Percentiles rank a stretch among this genome's conserved stretches.
phyloP scores from a whole-genome alignment of 2,329 filamentous ascomycete genomes.

The Anthostomella pinea region DNA sequence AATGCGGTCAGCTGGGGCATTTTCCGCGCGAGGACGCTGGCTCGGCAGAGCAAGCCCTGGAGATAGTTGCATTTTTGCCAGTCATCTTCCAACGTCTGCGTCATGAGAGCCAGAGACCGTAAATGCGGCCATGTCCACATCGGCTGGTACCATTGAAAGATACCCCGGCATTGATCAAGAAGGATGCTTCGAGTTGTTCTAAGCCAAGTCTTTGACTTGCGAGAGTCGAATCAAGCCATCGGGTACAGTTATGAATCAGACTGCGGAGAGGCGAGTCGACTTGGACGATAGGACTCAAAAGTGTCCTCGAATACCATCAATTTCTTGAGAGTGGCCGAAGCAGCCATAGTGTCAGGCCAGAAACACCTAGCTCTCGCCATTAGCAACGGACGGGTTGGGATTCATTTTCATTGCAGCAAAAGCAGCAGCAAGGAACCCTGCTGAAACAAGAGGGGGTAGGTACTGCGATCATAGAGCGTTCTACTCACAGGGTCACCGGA shows the following conservation, averaged over 20 bases:
- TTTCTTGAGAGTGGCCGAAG: conserved; percentile 26
- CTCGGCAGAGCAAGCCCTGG: conserved; percentile 24
- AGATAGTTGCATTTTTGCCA: conserved; percentile 14
- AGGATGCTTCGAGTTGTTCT: conserved; percentile 30
- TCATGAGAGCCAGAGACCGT: conserved; percentile 34
- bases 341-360: conserved; percentile 9
- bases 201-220: conserved; percentile 26
- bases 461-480: too few relatives aligned
- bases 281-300: conserved; percentile 14
- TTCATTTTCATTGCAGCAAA: too few relatives aligned
- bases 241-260: conserved; percentile 8
- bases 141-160: conserved; percentile 24
- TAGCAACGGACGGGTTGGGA: conserved; percentile 6
- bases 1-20: conserved; percentile 33
- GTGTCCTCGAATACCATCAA: conserved; percentile 30
- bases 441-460: too few relatives aligned
- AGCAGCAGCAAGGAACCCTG: too few relatives aligned
- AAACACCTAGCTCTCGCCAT: conserved; percentile 7
- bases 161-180: conserved; percentile 27
- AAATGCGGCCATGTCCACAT: conserved; percentile 29
- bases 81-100: conserved; percentile 22
- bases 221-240: conserved; percentile 17
- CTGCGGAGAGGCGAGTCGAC: conserved; percentile 1
- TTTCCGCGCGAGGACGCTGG: conserved; percentile 18
- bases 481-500: too few relatives aligned